Base-by-base conservation (phyloP, 768 basidiomycete species). In the Tulasnella sp. region DNA sequence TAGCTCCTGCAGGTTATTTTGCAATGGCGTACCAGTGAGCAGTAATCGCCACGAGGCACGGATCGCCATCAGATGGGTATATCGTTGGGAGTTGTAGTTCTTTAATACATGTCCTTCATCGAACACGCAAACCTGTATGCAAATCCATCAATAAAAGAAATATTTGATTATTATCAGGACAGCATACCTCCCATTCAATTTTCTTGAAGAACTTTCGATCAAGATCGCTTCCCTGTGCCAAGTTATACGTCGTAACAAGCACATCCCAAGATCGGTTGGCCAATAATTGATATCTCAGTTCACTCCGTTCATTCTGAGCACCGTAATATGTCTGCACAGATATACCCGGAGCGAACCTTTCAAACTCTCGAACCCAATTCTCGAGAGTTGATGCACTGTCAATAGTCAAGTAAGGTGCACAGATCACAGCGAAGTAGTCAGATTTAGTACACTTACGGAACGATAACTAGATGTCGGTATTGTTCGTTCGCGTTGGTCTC, bases 81-180 rank as follows among this genome's bases (percentile, higher is more conserved):
- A 98, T 19, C 92, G 83, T 60, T 95, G 89, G n/a, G 90, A 93
- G 58, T 92, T 84, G 65, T 87, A 92, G 62, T 96, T 99, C 70
- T 99, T 99, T 56, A 99, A 70, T 45, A 91, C 79, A 62, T 99
- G 95, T 1, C 95, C 95, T 65, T 99, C 95, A 61, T 99, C 95
- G 59, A 86, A 98, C 42, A 98, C 79, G 58, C 87, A 90, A 28
- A 79, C 83, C 93, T 98, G 58, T 7, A 20, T 31, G 5, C 27
- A 16, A 13, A 37, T 19, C 8, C 16, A 22, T 13, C 3, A n/a
- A 10, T 13, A 53, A 5, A 43, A 9, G 15, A 24, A 28, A 9
- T 3, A 29, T 19, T 15, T 12, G 19, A 34, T 4, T 24, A 27
- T 46, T 32, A 19, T 24, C 49, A 43, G 56, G 2, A 16, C 20